Evolutionary conservation across 192 early-diverging fungal species (phyloP).

Genomic region (Geranomyces variabilis): DNA sequence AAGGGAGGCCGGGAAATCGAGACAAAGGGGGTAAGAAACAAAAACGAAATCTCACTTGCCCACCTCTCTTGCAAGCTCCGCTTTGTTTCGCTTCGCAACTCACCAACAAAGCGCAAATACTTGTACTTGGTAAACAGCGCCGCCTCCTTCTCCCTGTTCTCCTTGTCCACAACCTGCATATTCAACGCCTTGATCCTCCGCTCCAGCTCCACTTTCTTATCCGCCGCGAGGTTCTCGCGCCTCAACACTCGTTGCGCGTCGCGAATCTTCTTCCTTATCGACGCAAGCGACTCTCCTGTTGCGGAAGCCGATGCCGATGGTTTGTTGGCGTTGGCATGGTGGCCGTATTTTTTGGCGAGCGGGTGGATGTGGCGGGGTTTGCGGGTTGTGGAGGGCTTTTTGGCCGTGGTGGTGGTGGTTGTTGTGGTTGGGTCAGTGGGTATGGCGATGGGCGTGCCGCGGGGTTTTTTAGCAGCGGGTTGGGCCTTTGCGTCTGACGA

Average conservation of each 20-base stretch:
- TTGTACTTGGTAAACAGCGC: conserved; percentile 45
- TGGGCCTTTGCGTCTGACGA: not conserved
- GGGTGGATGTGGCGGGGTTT: conserved; percentile 13
- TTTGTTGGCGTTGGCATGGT: not conserved
- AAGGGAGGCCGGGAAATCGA: not conserved
- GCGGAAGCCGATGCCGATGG: not conserved
- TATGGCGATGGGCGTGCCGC: not conserved
- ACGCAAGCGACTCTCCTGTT: not conserved
- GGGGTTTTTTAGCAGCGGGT: conserved; percentile 2
- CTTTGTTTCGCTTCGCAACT: not conserved
- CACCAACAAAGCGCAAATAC: conserved; percentile 48
- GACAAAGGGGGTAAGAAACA: not conserved
- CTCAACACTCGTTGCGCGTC: conserved; percentile 40
- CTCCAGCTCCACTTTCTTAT: conserved; percentile 37
- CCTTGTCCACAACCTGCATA: conserved; percentile 16
- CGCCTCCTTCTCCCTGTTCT: conserved; percentile 26
- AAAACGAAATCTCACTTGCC: no score
- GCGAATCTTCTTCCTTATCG: conserved; percentile 37
- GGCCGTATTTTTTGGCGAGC: conserved; percentile 31
- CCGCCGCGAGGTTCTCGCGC: conserved; percentile 38
- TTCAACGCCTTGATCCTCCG: conserved; percentile 43
- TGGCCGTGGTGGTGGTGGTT: not conserved
- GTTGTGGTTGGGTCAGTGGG: conserved; percentile 2
- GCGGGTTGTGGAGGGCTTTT: conserved; percentile 4
- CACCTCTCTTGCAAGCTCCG: no score